phyloP scores from a whole-genome alignment of 164 flowering plant genomes.

The Hamamelis virginiana region DNA sequence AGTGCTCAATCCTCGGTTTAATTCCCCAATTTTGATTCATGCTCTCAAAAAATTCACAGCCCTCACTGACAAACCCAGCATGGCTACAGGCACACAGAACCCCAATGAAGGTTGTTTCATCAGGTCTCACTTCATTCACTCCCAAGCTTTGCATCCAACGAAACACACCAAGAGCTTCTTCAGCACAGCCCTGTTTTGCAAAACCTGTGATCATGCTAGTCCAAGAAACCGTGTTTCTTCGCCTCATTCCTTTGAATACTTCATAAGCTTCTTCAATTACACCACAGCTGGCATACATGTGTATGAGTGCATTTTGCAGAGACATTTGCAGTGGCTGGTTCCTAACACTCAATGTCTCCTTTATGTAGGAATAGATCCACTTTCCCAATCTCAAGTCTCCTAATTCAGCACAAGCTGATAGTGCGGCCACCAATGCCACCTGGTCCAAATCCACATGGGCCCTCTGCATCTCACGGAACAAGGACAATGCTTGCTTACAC shows the following conservation, averaged over 20 bases:
- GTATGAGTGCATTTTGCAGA: conserved; percentile 47
- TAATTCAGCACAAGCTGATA: conserved; percentile 64
- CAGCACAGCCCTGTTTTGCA: conserved; percentile 50
- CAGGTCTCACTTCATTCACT: conserved; percentile 30
- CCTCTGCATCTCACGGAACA: conserved; percentile 47
- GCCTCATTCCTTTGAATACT: conserved; percentile 38
- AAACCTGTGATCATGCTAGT: conserved; percentile 53
- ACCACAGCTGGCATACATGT: conserved; percentile 68
- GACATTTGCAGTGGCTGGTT: conserved; percentile 26
- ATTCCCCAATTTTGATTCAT: conserved; percentile 39
- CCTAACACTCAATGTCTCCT: background rate
- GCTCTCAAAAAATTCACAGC: conserved; percentile 33
- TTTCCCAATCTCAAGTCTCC: conserved; percentile 54
- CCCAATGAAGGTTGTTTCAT: conserved; percentile 48
- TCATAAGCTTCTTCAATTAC: conserved; percentile 34
- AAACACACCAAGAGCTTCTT: conserved; percentile 44
- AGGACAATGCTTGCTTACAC: conserved; percentile 45
- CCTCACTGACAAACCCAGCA: conserved; percentile 47
- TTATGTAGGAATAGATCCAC: conserved; percentile 47
- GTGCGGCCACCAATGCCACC: conserved; percentile 49
- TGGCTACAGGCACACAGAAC: conserved; percentile 61
- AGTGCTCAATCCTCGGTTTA: conserved; percentile 48
- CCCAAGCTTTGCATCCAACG: conserved; percentile 31
- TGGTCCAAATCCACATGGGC: conserved; percentile 43
- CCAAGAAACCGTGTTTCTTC: conserved; percentile 47